phyloP scores from a whole-genome alignment of 2,329 filamentous ascomycete species.

The Tolypocladium endophyticum region DNA sequence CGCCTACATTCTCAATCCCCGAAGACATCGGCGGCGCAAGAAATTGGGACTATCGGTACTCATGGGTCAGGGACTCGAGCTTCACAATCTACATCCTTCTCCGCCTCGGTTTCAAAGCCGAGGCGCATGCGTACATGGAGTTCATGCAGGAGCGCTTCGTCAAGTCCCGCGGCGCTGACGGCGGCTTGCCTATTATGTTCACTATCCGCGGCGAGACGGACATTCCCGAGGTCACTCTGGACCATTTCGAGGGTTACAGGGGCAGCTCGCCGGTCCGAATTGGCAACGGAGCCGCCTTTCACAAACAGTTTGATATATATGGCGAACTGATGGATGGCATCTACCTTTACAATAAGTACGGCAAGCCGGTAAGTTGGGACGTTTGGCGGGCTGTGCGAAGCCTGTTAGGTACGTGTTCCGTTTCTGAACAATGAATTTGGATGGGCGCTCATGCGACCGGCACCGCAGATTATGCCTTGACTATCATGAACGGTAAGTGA shows the following conservation, averaged over 20 bases:
- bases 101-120: conserved; percentile 62
- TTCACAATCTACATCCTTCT: conserved; percentile 72
- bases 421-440: too few species aligned
- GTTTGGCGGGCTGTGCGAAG: conserved; percentile 62
- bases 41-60: conserved; percentile 67
- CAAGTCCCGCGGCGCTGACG: conserved; percentile 46
- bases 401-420: conserved; percentile 36
- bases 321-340: conserved; percentile 69
- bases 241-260: conserved; percentile 63
- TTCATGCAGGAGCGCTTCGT: conserved; percentile 66
- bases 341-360: conserved; percentile 71
- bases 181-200: conserved; percentile 70
- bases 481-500: conserved; percentile 45
- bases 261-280: conserved; percentile 63
- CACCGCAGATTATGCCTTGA: conserved; percentile 53
- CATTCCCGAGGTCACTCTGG: conserved; percentile 58
- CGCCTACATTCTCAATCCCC: conserved; percentile 67
- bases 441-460: background rate
- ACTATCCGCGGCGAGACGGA: conserved; percentile 66
- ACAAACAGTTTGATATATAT: conserved; percentile 71
- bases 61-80: conserved; percentile 67
- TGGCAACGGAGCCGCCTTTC: conserved; percentile 66
- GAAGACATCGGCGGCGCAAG: conserved; percentile 60
- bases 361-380: conserved; percentile 67
- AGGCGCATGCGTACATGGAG: conserved; percentile 68